Evolutionary conservation across 495 filamentous ascomycete genomes (phyloP).

Genomic region (Penicillium maclennaniae): DNA sequence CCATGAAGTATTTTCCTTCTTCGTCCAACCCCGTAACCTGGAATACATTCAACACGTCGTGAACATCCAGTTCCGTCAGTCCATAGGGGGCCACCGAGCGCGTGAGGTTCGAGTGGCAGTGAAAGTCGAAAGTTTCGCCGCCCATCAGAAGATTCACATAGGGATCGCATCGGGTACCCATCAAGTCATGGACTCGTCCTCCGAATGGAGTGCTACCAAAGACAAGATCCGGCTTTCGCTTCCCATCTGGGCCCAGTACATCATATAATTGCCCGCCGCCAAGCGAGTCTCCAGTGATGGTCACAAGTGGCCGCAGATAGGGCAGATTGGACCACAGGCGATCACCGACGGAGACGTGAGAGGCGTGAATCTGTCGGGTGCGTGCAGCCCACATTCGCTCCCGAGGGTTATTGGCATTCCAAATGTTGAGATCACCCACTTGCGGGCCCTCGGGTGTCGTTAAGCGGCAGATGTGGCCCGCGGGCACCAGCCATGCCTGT

Average conservation of each 20-base stretch:
- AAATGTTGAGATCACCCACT: slow-evolving; percentile 80
- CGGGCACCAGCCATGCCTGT: slow-evolving; percentile 58
- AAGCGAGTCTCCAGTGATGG: slow-evolving; percentile 68
- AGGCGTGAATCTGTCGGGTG: slow-evolving; percentile 71
- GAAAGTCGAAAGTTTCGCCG: slow-evolving; percentile 68
- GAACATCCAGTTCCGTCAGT: slow-evolving; percentile 67
- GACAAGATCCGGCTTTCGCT: slow-evolving; percentile 29
- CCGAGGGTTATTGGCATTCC: slow-evolving; percentile 68
- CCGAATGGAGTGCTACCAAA: slow-evolving; percentile 45
- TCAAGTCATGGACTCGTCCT: slow-evolving; percentile 63
- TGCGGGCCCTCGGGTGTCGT: slow-evolving; percentile 72
- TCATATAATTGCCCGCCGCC: slow-evolving; percentile 52
- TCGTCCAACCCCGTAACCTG: slow-evolving; percentile 72
- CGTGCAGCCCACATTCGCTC: slow-evolving; percentile 77
- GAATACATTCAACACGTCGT: slow-evolving; percentile 80
- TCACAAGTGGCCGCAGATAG: slow-evolving; percentile 69
- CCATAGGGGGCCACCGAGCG: slow-evolving; percentile 66
- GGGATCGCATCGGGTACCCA: slow-evolving; percentile 74
- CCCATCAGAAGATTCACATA: slow-evolving; percentile 70
- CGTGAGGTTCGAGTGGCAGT: slow-evolving; percentile 78
- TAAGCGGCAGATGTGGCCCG: slow-evolving; percentile 63
- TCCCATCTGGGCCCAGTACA: slow-evolving; percentile 35
- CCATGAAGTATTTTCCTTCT: slow-evolving; percentile 75
- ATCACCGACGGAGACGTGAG: slow-evolving; percentile 65
- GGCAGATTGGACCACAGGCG: slow-evolving; percentile 74